Percentiles rank a stretch among this genome's conserved stretches.
Conservation (phyloP, 2,329 filamentous ascomycete species). For the Scortechinia acanthostroma region DNA sequence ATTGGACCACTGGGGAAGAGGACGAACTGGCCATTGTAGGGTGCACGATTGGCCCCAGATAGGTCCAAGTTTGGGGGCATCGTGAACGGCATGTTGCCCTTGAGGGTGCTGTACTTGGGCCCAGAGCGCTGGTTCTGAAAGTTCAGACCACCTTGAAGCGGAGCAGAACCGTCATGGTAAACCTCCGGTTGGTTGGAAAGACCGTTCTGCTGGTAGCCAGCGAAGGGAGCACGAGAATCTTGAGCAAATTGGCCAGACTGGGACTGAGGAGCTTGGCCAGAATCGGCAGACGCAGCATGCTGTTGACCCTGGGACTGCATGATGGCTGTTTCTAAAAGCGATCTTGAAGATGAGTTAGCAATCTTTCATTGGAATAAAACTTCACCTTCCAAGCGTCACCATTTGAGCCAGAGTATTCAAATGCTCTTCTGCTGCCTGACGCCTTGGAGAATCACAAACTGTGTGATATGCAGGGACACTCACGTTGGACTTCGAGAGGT, state of each 20-base stretch:
- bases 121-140: conserved; percentile 15
- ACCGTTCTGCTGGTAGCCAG: not conserved
- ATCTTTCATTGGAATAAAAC: no score
- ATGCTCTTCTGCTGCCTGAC: no score
- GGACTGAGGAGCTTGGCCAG: conserved; percentile 10
- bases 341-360: not conserved
- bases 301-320: conserved; percentile 16
- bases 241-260: conserved; percentile 7
- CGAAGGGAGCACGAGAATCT: not conserved
- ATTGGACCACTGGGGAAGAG: conserved; percentile 15
- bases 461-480: no score
- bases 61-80: conserved; percentile 16
- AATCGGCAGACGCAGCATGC: conserved; percentile 13
- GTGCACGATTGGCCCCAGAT: conserved; percentile 14
- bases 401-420: no score
- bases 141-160: conserved; percentile 14
- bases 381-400: no score
- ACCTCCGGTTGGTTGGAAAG: not conserved
- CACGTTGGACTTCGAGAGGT: no score
- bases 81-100: conserved; percentile 12
- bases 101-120: conserved; percentile 15
- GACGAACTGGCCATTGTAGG: conserved; percentile 15
- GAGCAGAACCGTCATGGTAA: conserved; percentile 2
- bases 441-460: no score
- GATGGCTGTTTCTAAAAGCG: conserved; percentile 4